Base-by-base conservation (phyloP, 306 rosid species). In the Albizia julibrissin region DNA sequence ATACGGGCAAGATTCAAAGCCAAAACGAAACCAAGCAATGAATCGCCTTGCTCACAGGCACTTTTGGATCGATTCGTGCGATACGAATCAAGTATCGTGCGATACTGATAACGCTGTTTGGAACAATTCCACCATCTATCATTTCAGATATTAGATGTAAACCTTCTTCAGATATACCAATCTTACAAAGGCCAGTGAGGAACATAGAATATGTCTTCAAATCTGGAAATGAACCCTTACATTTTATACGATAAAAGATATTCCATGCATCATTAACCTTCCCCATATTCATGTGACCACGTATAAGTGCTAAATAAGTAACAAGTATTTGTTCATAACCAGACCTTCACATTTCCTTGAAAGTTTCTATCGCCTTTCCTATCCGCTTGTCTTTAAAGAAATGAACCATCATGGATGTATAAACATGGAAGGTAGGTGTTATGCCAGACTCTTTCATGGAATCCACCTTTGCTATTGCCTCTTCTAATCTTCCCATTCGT, bases 141-240 rank as follows among this genome's bases (percentile, higher is more conserved):
- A 95, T 95, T 19, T 91, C 95, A 73, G 91, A 80, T 69, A 93
- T 39, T 52, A 91, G 89, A 80, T 62, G 50, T 89, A 87, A 43
- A 46, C 91, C 97, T 87, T 95, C 99, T 87, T 93, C 99, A 29
- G 99, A 93, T 85, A 83, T 89, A 22, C 94, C 97, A 49, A 34
- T 87, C 69, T 82, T 91, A 78, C 97, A 90, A 0, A 95, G 90
- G 67, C 93, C 89, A 64, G 84, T 69, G 33, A 95, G 85, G 76
- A 95, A 91, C 91, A 93, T 90, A 33, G 99, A 90, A 75, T 90
- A 95, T 4, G 93, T 85, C 78, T 80, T 84, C 77, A 95, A 95
- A 83, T 95, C 98, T 26, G 99, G 99, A 47, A 59, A 91, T 4
- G 97, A 92, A 50, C 99, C 99, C 83, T 91, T 89, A 3, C 72